These are phyloP conservation scores for Aspergillus sclerotiicarbonarius DNA, from an alignment of 495 filamentous ascomycete species.

Conservation along the genomic window DNA sequence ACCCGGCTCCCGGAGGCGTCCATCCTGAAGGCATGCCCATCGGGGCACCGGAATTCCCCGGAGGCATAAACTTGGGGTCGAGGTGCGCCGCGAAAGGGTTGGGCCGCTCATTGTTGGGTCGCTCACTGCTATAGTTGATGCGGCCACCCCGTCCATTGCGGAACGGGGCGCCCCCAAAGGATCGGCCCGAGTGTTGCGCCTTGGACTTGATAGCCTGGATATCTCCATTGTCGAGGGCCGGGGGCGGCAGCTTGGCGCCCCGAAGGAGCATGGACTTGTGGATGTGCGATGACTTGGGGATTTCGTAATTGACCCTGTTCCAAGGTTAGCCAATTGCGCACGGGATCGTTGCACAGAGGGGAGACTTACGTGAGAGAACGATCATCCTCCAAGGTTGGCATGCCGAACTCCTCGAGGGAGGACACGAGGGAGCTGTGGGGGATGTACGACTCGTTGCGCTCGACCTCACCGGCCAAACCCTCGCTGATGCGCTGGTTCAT, in stretches of 20 bases:
- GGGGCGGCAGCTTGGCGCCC: conserved; percentile 68
- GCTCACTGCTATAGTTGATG: conserved; percentile 41
- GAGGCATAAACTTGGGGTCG: conserved; percentile 48
- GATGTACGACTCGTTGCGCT: conserved; percentile 76
- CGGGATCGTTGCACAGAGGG: not conserved
- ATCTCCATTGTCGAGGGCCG: conserved; percentile 70
- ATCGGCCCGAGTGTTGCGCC: conserved; percentile 57
- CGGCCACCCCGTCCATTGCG: conserved; percentile 50
- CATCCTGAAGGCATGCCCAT: conserved; percentile 36
- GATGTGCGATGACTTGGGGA: conserved; percentile 64
- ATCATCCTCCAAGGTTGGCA: conserved; percentile 80
- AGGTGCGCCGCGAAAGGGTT: conserved; percentile 57
- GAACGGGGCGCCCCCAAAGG: conserved; percentile 62
- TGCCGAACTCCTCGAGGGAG: conserved; percentile 60
- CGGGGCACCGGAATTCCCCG: conserved; percentile 26
- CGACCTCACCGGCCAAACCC: conserved; percentile 75
- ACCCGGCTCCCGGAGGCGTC: conserved; percentile 35
- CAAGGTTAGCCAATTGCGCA: conserved; percentile 34
- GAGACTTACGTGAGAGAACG: conserved; percentile 69
- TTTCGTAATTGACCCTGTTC: conserved; percentile 74
- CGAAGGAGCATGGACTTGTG: conserved; percentile 96
- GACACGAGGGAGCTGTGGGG: conserved; percentile 66
- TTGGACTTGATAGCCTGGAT: conserved; percentile 64
- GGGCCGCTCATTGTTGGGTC: conserved; percentile 30
- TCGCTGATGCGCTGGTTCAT: conserved; percentile 72